Base-by-base conservation (phyloP, 495 filamentous ascomycete species). In the Penicillium antarcticum region DNA sequence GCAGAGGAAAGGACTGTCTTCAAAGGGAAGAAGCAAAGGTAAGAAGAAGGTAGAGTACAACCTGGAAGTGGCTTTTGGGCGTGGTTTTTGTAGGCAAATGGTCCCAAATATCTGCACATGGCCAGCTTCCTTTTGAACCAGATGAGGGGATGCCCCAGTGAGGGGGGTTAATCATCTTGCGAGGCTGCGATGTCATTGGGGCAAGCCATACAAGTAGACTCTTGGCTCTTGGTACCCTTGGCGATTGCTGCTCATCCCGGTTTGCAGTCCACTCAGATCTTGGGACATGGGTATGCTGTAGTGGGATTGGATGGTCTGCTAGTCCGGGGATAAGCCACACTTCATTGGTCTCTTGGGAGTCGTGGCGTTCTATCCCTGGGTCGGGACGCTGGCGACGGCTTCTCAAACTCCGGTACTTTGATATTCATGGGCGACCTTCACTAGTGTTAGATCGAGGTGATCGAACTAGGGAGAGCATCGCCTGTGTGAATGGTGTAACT, bases 101-200 rank as follows among this genome's bases (percentile, higher is more conserved):
- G n/a, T 47, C 5, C 33, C 24, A 7, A 41, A 41, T 5, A 49
- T 19, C 13, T 13, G 46, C 46, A 49, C 26, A 49, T 41, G 26
- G 46, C 24, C 33, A 13, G 23, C 45, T 38, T 36, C 2, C 29
- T 43, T n/a, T 21, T 12, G 8, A 29, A 33, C 26, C 40, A 23
- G 29, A 52, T 49, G 52, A 51, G 52, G 46, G 59, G 56, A 43
- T 36, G 23, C 14, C 16, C 39, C 24, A 45, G 38, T 40, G 51
- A 52, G 53, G 57, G 53, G 53, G 55, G 18, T 21, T 52, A 41
- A 43, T 58, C 41, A 38, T 34, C 33, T 42, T 29, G 19, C 42
- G 48, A 21, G 34, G 24, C 39, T 26, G 53, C 33, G 33, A 51
- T 54, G 19, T 60, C 51, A 63, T 63, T 57, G 60, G 57, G 52